A percentile compares a stretch with the other conserved stretches of the same genome.
phyloP scores from a whole-genome alignment of 2,329 filamentous ascomycete genomes.

The Leptographium flavum region DNA sequence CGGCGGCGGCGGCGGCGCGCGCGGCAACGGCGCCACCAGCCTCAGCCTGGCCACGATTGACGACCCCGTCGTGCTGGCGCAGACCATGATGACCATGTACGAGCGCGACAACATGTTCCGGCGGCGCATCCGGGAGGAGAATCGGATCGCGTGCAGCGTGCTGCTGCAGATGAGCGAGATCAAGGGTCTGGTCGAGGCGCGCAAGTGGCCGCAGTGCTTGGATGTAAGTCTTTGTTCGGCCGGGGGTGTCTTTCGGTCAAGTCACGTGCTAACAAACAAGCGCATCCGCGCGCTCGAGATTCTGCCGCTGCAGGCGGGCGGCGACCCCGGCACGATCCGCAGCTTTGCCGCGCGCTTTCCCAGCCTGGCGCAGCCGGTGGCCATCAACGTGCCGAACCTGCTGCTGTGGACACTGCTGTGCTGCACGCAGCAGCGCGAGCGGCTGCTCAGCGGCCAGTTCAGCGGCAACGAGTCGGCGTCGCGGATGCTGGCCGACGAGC shows the following conservation, averaged over 20 bases:
- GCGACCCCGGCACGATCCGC: slow-evolving; percentile 68
- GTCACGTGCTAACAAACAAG: slow-evolving; percentile 21
- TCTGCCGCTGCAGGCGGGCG: slow-evolving; percentile 61
- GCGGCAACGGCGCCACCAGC: slow-evolving; percentile 40
- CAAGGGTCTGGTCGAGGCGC: slow-evolving; percentile 38
- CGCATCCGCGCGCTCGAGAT: slow-evolving; percentile 62
- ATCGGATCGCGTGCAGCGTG: slow-evolving; percentile 40
- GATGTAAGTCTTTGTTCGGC: slow-evolving; percentile 32
- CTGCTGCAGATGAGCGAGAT: slow-evolving; percentile 47
- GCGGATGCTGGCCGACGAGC: slow-evolving; percentile 49
- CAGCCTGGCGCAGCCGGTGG: slow-evolving; percentile 62
- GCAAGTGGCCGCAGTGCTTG: slow-evolving; percentile 41
- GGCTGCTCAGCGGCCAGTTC: slow-evolving; percentile 56
- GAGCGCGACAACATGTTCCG: slow-evolving; percentile 47
- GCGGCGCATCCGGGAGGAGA: slow-evolving; percentile 40
- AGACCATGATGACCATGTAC: slow-evolving; percentile 50
- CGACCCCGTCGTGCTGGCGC: slow-evolving; percentile 44
- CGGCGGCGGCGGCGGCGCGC: slow-evolving; percentile 31
- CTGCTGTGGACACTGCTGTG: slow-evolving; percentile 88
- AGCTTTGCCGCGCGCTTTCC: slow-evolving; percentile 69
- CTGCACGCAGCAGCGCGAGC: slow-evolving; percentile 64
- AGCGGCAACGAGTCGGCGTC: slow-evolving; percentile 56
- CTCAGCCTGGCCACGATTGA: slow-evolving; percentile 46
- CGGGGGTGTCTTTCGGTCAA: neutral
- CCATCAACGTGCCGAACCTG: slow-evolving; percentile 78